Base-by-base conservation (phyloP, 2,329 filamentous ascomycete species). In the Alternaria dauci region DNA sequence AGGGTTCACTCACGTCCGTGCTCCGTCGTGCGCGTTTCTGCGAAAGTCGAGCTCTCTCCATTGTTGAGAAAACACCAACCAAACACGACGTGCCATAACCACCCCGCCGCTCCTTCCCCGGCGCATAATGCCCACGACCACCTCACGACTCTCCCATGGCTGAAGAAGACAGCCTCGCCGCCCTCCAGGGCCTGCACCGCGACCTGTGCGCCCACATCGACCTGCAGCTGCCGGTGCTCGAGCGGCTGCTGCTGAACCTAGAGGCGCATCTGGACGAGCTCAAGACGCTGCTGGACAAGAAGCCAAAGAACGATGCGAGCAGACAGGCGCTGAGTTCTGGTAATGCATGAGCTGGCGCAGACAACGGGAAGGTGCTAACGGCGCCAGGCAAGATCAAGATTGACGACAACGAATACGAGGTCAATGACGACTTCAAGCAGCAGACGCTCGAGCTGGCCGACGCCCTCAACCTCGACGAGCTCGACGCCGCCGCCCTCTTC, bases 381-480 rank as follows among this genome's bases (percentile, higher is more conserved):
- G 61, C 59, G 23, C 55, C 68, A 95, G 93, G 92, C 59, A 94
- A 91, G 76, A 84, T 98, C 68, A 87, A 83, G 34, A 81, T 97
- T 59, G 86, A 87, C 69, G 90, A 89, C 63, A 85, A 87, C 34
- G 88, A 94, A 71, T 98, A 93, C 78, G 82, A 85, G 23, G 83
- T 99, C 81, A 97, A 96, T 79, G 86, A 91, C 57, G 89, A 93
- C 63, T 98, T 99, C 79, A 89, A 94, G 74, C 90, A 97, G 78
- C 88, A 90, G 68, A 87, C 89, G 25, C 84, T 96, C 32, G 87
- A 92, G 70, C 84, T 99, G 38, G 91, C 94, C 56, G 94, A 98
- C 78, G 92, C 93, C 69, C 84, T 97, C 63, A 89, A 97, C 71
- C 84, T 99, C 53, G 94, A 99, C 79, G 96, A 99, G 79, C 77